Base-by-base conservation (phyloP, 2,329 filamentous ascomycete species). In the Furcasterigmium furcatum region DNA sequence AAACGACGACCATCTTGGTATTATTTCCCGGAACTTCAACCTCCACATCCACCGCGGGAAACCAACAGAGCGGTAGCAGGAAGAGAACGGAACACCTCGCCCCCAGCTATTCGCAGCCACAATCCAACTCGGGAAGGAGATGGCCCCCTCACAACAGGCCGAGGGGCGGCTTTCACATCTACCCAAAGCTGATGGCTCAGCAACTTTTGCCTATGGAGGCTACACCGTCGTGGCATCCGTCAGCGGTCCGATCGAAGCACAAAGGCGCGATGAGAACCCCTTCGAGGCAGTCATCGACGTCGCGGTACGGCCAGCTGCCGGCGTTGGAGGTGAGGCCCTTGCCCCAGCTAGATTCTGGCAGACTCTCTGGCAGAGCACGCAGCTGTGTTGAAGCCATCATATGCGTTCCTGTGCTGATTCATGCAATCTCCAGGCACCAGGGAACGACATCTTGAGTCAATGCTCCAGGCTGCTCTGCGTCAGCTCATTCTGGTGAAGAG, bases 201-300 rank as follows among this genome's bases (percentile, higher is more conserved):
- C 87, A 10, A 85, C 82, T 9, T 91, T 89, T 63, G 82, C 86
- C 3, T 77, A 84, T 56, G 76, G 81, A 46, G 88, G 90, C 41
- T 95, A 91, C 66, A 85, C 84, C 38, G 79, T 97, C 52, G 80
- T 95, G 44, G 88, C 87, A 46, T 85, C 89, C 13, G 90, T 95
- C 54, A 97, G 96, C 67, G 94, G 92, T 1, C 94, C 94, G 14
- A 82, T 97, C 55, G 94, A 99, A 71, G 89, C 92, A 14, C 83
- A 84, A 56, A 82, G 91, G 58, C 83, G 89, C 58, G 92, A 99
- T 62, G 90, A 97, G 65, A 82, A 94, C 54, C 87, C 94, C 8
- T 91, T 95, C 66, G 91, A 96, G 71, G 90, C 92, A 22, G 82
- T 86, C 41, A 76, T 99, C 53, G 94, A 97, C 67, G 88, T 99